Conservation (phyloP, 2,329 filamentous ascomycete genomes). For the Diaporthe vaccinii region DNA sequence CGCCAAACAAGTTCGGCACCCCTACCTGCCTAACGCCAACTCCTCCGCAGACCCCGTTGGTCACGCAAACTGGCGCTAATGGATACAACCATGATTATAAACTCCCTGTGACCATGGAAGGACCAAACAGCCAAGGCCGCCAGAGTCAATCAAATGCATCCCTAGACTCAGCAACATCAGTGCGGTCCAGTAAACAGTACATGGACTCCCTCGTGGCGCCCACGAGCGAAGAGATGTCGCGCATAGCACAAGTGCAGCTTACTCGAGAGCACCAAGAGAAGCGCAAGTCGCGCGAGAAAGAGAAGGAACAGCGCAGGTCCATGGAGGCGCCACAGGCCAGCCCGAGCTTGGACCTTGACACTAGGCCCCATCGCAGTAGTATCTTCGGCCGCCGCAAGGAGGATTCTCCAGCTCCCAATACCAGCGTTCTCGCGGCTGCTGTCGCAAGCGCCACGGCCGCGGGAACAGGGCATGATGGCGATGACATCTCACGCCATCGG, state of each 20-base stretch:
- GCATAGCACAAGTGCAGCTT: conserved; percentile 64
- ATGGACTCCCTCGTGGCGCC: conserved; percentile 65
- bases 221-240: conserved; percentile 60
- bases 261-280: conserved; percentile 59
- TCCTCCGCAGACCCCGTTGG: conserved; percentile 34
- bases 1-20: conserved; percentile 23
- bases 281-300: conserved; percentile 55
- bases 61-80: not conserved
- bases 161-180: conserved; percentile 44
- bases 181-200: conserved; percentile 56
- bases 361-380: conserved; percentile 43
- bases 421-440: conserved; percentile 27
- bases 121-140: conserved; percentile 6
- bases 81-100: conserved; percentile 8
- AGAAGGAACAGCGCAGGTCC: conserved; percentile 52
- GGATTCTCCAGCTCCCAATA: conserved; percentile 28
- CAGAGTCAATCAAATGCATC: conserved; percentile 42
- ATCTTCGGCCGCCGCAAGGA: conserved; percentile 41
- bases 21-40: conserved; percentile 22
- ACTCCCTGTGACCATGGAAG: conserved; percentile 1
- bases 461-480: conserved; percentile 38
- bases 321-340: conserved; percentile 27
- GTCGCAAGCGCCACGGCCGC: conserved; percentile 30
- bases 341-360: not conserved
- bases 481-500: conserved; percentile 49